These are phyloP conservation scores for Tylopilus sp. DNA, from an alignment of 768 basidiomycete species.

Conservation along the genomic window DNA sequence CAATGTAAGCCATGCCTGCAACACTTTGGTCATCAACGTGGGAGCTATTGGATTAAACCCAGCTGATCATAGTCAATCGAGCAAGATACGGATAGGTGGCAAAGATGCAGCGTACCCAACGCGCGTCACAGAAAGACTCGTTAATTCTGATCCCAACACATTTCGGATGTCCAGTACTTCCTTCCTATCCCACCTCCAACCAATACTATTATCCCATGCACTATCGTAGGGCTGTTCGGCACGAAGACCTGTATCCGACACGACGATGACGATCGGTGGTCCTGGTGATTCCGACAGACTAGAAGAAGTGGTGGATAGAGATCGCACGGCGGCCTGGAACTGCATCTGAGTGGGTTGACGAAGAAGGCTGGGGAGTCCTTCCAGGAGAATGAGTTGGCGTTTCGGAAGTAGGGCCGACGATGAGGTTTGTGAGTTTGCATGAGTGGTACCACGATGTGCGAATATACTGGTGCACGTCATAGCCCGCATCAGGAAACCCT, in stretches of 20 bases:
- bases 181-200: not conserved
- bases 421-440: constrained; percentile 2
- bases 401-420: not conserved
- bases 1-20: constrained; percentile 53
- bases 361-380: not conserved
- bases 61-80: constrained; percentile 3
- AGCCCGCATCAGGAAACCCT: constrained; percentile 72
- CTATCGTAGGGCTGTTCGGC: not conserved
- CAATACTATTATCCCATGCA: not conserved
- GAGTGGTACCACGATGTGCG: constrained; percentile 7
- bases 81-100: not conserved
- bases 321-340: not conserved
- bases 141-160: constrained; percentile 65
- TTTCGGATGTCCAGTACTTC: constrained; percentile 47
- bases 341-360: not conserved
- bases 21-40: constrained; percentile 77
- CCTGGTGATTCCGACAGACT: not conserved
- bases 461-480: constrained; percentile 58
- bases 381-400: not conserved
- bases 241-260: not conserved
- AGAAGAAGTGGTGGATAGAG: not conserved
- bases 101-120: constrained; percentile 54
- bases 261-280: not conserved
- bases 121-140: constrained; percentile 74
- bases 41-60: constrained; percentile 93